Evolutionary conservation across 306 rosid species (phyloP).

Genomic region (Fragaria ananassa): DNA sequence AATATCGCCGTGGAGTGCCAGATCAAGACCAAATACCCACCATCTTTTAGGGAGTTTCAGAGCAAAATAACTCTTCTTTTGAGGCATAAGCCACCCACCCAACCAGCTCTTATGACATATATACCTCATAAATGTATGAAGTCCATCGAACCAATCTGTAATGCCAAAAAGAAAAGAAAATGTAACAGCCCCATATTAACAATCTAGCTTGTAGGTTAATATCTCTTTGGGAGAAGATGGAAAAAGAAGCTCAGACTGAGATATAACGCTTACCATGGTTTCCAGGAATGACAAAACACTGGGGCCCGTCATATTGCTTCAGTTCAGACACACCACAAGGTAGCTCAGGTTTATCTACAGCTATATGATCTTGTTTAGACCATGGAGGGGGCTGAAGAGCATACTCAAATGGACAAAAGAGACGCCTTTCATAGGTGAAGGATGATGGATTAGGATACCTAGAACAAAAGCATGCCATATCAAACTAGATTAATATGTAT

Average conservation of each 20-base stretch:
- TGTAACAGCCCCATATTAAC: neutral
- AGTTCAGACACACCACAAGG: slow-evolving; percentile 59
- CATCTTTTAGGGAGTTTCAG: slow-evolving; percentile 88
- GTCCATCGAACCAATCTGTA: slow-evolving; percentile 98
- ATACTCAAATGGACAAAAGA: slow-evolving; percentile 88
- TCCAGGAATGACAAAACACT: slow-evolving; percentile 92
- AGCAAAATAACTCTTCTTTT: slow-evolving; percentile 95
- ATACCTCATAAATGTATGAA: slow-evolving; percentile 89
- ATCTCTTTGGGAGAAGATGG: neutral
- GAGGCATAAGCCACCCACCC: slow-evolving; percentile 99
- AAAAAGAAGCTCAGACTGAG: slow-evolving; percentile 18
- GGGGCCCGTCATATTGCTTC: slow-evolving; percentile 84
- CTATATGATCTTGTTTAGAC: slow-evolving; percentile 71
- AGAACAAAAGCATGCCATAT: slow-evolving; percentile 16
- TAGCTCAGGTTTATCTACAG: slow-evolving; percentile 80
- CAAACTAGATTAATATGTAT: slow-evolving; percentile 1
- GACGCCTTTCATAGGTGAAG: slow-evolving; percentile 84
- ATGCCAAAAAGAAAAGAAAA: slow-evolving; percentile 25
- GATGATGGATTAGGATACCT: slow-evolving; percentile 96
- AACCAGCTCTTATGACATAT: slow-evolving; percentile 94
- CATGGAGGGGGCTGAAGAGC: slow-evolving; percentile 93
- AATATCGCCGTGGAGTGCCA: slow-evolving; percentile 90
- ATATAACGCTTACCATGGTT: slow-evolving; percentile 75
- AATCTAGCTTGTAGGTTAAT: slow-evolving; percentile 6
- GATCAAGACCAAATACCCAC: slow-evolving; percentile 98